A percentile compares a stretch with the other conserved stretches of the same genome.
Conservation (phyloP, 2,329 filamentous ascomycete genomes). For the Leptographium procerum region DNA sequence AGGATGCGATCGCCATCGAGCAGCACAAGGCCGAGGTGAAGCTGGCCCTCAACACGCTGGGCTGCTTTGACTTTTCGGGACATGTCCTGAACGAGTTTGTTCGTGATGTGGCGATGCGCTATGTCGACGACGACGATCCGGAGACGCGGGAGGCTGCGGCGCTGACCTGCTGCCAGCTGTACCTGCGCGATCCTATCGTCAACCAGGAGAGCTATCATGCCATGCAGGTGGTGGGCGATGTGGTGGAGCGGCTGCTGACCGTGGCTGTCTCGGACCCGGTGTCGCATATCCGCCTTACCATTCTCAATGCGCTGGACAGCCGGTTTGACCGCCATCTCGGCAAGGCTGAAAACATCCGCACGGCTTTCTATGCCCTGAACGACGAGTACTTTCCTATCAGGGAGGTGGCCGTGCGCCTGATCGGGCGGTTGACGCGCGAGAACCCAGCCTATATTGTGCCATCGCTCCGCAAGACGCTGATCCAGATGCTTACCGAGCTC, state of each 20-base stretch:
- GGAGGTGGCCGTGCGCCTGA: constrained; percentile 91
- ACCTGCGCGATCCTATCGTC: constrained; percentile 92
- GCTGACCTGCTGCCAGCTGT: constrained; percentile 94
- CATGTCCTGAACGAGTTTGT: constrained; percentile 98
- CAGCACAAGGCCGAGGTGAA: constrained; percentile 78
- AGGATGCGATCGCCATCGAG: constrained; percentile 73
- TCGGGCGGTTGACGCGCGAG: constrained; percentile 78
- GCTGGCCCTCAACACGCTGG: constrained; percentile 83
- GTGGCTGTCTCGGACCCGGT: constrained; percentile 90
- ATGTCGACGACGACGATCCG: constrained; percentile 90
- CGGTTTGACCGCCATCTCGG: constrained; percentile 95
- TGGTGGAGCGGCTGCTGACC: constrained; percentile 91
- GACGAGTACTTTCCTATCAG: constrained; percentile 88
- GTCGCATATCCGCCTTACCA: constrained; percentile 76
- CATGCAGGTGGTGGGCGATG: constrained; percentile 92
- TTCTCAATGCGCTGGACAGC: constrained; percentile 78
- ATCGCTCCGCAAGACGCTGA: constrained; percentile 83
- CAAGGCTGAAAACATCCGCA: constrained; percentile 93
- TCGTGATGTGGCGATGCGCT: constrained; percentile 93
- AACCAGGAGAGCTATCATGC: constrained; percentile 96
- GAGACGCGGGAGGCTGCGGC: constrained; percentile 91
- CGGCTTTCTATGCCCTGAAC: constrained; percentile 87
- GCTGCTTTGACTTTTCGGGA: constrained; percentile 92
- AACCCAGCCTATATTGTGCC: constrained; percentile 98
- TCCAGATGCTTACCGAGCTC: constrained; percentile 91